These are phyloP conservation scores for Pilaira anomala DNA, from an alignment of 192 early-diverging fungal genomes.

Conservation along the genomic window DNA sequence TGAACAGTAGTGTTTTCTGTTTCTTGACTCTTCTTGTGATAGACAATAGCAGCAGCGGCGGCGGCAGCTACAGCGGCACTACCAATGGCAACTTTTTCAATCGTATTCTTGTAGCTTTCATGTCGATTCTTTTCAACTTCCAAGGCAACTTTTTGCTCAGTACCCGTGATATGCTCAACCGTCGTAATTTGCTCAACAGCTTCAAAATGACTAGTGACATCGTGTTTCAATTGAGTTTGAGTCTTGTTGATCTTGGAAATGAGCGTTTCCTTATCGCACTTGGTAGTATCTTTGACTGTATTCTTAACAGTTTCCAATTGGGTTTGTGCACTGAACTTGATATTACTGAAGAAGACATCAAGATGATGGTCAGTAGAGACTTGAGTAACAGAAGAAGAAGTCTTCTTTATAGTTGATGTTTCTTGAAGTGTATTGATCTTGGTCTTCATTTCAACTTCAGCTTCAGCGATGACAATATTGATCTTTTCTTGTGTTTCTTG, in stretches of 20 bases:
- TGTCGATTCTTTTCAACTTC: slow-evolving; percentile 1
- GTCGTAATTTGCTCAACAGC: slow-evolving; percentile 5
- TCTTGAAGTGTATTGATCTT: slow-evolving; percentile 5
- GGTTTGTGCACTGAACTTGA: background rate
- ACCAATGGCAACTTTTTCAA: slow-evolving; percentile 16
- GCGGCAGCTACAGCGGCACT: slow-evolving; percentile 23
- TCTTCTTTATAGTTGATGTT: background rate
- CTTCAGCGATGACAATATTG: slow-evolving; percentile 3
- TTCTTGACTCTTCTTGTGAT: slow-evolving; percentile 16
- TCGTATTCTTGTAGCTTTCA: slow-evolving; percentile 6
- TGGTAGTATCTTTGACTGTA: background rate
- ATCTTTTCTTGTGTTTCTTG: slow-evolving; percentile 11
- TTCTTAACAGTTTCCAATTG: slow-evolving; percentile 9
- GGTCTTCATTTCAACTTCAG: slow-evolving; percentile 15
- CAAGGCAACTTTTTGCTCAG: background rate
- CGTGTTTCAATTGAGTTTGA: slow-evolving; percentile 5
- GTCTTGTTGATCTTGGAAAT: background rate
- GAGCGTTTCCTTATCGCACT: background rate
- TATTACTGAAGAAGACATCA: slow-evolving; percentile 15
- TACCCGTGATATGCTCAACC: background rate
- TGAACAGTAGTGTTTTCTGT: slow-evolving; percentile 4
- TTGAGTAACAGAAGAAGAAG: background rate
- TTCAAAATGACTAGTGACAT: slow-evolving; percentile 7
- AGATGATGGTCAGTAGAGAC: slow-evolving; percentile 12
- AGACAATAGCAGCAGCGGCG: slow-evolving; percentile 11